phyloP scores from a whole-genome alignment of 108 stramenopile genomes.

The Epithemia pelagica region DNA sequence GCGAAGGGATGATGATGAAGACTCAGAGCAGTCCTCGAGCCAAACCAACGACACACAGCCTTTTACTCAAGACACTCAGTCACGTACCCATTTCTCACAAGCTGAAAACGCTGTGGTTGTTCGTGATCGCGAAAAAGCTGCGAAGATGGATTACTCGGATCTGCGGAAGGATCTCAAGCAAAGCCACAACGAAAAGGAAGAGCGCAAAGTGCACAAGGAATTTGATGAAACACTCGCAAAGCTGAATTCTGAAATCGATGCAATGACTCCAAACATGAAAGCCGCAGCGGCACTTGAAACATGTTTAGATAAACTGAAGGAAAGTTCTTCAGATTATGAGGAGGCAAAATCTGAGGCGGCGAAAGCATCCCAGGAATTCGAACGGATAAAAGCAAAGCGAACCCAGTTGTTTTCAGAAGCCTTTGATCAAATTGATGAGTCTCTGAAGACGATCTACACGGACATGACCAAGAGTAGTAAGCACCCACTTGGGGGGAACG shows the following conservation, averaged over 20 bases:
- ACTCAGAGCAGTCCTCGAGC: conserved; percentile 8
- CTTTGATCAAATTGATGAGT: conserved; percentile 81
- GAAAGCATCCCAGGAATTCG: conserved; percentile 69
- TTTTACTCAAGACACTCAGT: conserved; percentile 48
- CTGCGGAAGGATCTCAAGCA: conserved; percentile 59
- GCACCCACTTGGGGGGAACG: conserved; percentile 92
- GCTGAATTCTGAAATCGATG: conserved; percentile 74
- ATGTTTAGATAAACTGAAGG: conserved; percentile 63
- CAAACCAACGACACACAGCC: conserved; percentile 23
- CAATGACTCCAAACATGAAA: conserved; percentile 96
- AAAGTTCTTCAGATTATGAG: conserved; percentile 71
- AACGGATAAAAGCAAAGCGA: conserved; percentile 63
- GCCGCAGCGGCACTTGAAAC: conserved; percentile 82
- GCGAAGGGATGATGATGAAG: conserved; percentile 38
- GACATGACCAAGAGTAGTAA: conserved; percentile 90
- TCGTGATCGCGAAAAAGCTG: conserved; percentile 64
- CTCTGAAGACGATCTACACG: conserved; percentile 90
- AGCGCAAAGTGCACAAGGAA: conserved; percentile 63
- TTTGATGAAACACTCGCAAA: conserved; percentile 70
- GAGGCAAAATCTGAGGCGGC: conserved; percentile 62
- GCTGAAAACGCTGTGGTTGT: conserved; percentile 63
- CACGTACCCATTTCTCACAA: conserved; percentile 70
- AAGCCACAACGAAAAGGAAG: conserved; percentile 53
- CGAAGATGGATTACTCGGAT: conserved; percentile 70
- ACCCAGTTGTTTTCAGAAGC: conserved; percentile 79